Conservation (phyloP, 2,329 filamentous ascomycete genomes). For the Xylaria digitata region DNA sequence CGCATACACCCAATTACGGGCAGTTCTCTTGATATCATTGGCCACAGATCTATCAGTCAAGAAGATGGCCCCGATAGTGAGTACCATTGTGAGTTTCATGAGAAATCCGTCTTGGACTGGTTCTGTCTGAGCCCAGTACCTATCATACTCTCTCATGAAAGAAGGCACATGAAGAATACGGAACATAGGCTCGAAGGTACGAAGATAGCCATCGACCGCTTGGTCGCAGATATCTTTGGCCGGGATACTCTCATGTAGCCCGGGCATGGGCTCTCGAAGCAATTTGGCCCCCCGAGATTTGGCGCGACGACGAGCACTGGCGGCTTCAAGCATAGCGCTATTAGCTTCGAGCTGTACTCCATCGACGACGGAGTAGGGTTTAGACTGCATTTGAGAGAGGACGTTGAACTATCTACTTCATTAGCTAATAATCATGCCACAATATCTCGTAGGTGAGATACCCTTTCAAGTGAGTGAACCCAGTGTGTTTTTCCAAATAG, state of each 20-base stretch:
- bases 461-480: constrained; percentile 41
- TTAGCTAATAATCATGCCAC: constrained; percentile 13
- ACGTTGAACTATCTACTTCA: constrained; percentile 33
- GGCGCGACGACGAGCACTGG: constrained; percentile 29
- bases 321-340: constrained; percentile 31
- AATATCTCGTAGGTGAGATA: neutral
- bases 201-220: constrained; percentile 42
- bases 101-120: constrained; percentile 26
- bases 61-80: constrained; percentile 44
- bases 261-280: constrained; percentile 36
- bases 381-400: constrained; percentile 37
- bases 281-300: constrained; percentile 32
- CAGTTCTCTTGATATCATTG: constrained; percentile 39
- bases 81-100: constrained; percentile 44
- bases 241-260: constrained; percentile 37
- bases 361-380: constrained; percentile 32
- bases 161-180: constrained; percentile 45
- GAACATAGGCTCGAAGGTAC: constrained; percentile 43
- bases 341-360: constrained; percentile 26
- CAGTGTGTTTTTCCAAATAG: constrained; percentile 43
- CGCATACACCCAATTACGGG: constrained; percentile 47
- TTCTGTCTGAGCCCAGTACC: constrained; percentile 35
- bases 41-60: constrained; percentile 35
- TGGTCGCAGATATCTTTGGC: constrained; percentile 37
- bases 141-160: constrained; percentile 41